Evolutionary conservation across 2,329 filamentous ascomycete genomes (phyloP), one percentile per base, ranked within the genome.

Genomic region (Stenocarpella maydis): DNA sequence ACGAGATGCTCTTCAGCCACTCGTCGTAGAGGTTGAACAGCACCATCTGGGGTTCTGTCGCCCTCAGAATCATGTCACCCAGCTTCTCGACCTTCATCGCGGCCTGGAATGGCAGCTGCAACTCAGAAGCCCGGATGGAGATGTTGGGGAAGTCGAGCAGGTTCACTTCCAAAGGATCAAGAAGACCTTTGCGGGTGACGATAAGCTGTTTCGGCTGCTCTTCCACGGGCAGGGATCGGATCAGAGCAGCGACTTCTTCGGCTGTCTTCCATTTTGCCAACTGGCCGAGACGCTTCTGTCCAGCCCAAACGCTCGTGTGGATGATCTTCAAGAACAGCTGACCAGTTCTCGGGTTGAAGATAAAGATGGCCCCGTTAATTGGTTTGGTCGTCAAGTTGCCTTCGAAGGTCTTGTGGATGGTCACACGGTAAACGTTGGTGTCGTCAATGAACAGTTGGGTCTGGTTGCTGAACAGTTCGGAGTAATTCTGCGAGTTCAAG

Each of bases 1-100:
- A 98, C 0, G 96, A 98, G 71, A 99, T 97, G 19, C 92, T 95
- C 89, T 98, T 98, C 72, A 98, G 83, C 96, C 96, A 99, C 80
- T 99, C 96, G 76, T 99, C 96, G 77, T 98, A 99, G 47, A 99
- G 85, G 78, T 99, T 99, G 88, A 98, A 99, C 10, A 99, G 87
- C 65, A 99, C 96, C 96, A 99, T 99, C 82, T 99, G 96, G n/a
- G 96, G 96, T 79, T 98, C 96, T 0, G 96, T 99, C 2, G 96
- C 97, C 74, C 95, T 92, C 54, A 99, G 84, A 76, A 99, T 99
- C 95, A 99, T 98, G 82, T 99, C 97, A 74, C 95, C 97, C 54
- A 99, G 88, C 82, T 99, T 99, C 83, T 99, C 96, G 2, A 99
- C 95, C 86, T 99, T 99, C 95, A 99, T 99, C 0, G 97, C 97